Base-by-base conservation (phyloP, 345 rosid genomes). In the Syzygium aqueum region DNA sequence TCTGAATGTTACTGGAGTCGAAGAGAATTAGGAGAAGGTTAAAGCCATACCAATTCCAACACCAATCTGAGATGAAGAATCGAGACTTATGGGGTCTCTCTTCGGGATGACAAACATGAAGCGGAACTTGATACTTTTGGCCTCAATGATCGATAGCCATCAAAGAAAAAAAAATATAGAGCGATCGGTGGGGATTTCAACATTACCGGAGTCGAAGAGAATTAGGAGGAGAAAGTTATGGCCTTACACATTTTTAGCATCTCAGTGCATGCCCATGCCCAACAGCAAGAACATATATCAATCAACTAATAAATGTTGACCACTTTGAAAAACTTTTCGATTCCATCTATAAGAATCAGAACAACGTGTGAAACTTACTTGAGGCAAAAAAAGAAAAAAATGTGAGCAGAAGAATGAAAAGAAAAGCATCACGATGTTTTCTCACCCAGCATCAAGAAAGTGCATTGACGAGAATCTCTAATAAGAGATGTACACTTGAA, bases 91-190 rank as follows among this genome's bases (percentile, higher is more conserved):
- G 46, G 46, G 46, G 46, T 43, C 46, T 43, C 6, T 43, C 46
- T 43, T 43, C 7, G 46, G 46, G 1, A 54, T 22, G 59, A 54
- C 22, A 54, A 8, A 0, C 0, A 54, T 2, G 1, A 8, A 54
- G 0, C 5, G 0, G 59, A 54, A 54, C 11, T 54, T 22, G 27
- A 8, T 21, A 3, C 59, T 54, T 54, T 8, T 54, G 59, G 59
- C 59, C 59, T 10, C 4, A 54, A 0, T 54, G 8, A 54, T 54
- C 59, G 19, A 54, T 11, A 21, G 59, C 59, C 11, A 54, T 54
- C 59, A 23, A 3, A 21, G 25, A 8, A 54, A 21, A 21, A 54
- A 8, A 54, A 7, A 23, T 54, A 51, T 8, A 0, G 22, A 54
- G 59, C 27, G 59, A 0, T 22, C 22, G 25, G 59, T 54, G 4